Evolutionary conservation across 257 asterid species (phyloP), one percentile per base, ranked within the genome.

Genomic region (Buddleja alternifolia): DNA sequence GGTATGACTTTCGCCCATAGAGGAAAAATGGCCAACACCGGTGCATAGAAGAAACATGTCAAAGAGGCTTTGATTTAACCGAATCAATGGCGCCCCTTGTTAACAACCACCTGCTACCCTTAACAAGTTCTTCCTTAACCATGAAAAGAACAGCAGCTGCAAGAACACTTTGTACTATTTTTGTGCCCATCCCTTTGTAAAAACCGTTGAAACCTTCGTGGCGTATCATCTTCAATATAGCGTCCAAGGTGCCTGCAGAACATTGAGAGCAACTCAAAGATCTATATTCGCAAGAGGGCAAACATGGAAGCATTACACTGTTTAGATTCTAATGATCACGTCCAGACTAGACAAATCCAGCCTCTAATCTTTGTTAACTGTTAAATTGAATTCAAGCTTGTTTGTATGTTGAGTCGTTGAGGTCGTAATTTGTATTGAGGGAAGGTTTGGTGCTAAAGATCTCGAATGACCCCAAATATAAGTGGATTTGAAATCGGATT

Each of bases 81-180:
- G 79, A 47, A 64, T 62, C 68, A 11, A 71, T 53, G 12, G 80
- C 45, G 32, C 67, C 75, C 47, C 68, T 80, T 20, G 90, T 85
- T 69, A 94, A 73, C 77, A 91, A 77, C 97, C 95, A 83, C 64
- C 96, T 80, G 80, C 90, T 81, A 40, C 95, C 93, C 80, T 55
- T 73, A 8, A 94, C 97, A 8, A 94, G 97, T 81, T 94, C 99
- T 69, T 94, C 99, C 83, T 94, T 94, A 3, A 94, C 88, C 99
- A 89, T 94, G 88, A 94, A 94, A 59, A 94, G 80, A 67, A 94
- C 88, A 15, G 99, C 99, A 41, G 96, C 99, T 14, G 97, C 99
- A 60, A 94, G 89, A 70, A 94, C 95, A 52, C 99, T 91, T 74
- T 91, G 99, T 4, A 89, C 95, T 4, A 94, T 87, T 78, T 94